Percentiles rank a stretch among this genome's conserved stretches.
phyloP scores from a whole-genome alignment of 1,139 yeast species.

The Scheffersomyces illinoinensis region DNA sequence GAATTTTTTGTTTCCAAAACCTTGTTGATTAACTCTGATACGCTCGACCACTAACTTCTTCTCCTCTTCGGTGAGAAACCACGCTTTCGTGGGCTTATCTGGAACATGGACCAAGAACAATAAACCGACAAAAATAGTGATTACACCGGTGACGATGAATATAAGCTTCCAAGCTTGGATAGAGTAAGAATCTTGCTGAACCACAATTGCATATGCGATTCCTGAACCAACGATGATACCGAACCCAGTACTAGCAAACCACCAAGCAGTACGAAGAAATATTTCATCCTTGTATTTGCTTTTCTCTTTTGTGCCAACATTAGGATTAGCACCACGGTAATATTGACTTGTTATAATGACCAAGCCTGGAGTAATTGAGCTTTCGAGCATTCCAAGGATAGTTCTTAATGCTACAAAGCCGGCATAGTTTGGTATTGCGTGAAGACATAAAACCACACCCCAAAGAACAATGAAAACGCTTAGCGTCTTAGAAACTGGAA shows the following conservation, averaged over 20 bases:
- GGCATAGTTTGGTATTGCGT: conserved; percentile 36
- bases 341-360: conserved; percentile 52
- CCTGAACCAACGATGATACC: conserved; percentile 53
- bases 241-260: conserved; percentile 50
- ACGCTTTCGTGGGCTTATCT: conserved; percentile 49
- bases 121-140: conserved; percentile 26
- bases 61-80: conserved; percentile 51
- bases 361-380: conserved; percentile 51
- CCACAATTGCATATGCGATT: conserved; percentile 48
- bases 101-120: conserved; percentile 44
- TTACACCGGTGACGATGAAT: conserved; percentile 45
- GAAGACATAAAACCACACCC: conserved; percentile 43
- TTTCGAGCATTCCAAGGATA: conserved; percentile 53
- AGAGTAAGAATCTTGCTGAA: conserved; percentile 27
- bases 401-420: conserved; percentile 41
- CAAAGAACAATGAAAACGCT: conserved; percentile 37
- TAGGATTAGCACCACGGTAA: conserved; percentile 25
- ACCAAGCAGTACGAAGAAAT: conserved; percentile 42
- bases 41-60: conserved; percentile 23
- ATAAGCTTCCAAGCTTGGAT: conserved; percentile 45
- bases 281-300: conserved; percentile 33
- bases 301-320: conserved; percentile 6
- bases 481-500: conserved; percentile 37
- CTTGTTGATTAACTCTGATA: conserved; percentile 25
- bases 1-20: conserved; percentile 19